Evolutionary conservation across 2,329 filamentous ascomycete genomes (phyloP).

Genomic region (Ceratocystis papillata): DNA sequence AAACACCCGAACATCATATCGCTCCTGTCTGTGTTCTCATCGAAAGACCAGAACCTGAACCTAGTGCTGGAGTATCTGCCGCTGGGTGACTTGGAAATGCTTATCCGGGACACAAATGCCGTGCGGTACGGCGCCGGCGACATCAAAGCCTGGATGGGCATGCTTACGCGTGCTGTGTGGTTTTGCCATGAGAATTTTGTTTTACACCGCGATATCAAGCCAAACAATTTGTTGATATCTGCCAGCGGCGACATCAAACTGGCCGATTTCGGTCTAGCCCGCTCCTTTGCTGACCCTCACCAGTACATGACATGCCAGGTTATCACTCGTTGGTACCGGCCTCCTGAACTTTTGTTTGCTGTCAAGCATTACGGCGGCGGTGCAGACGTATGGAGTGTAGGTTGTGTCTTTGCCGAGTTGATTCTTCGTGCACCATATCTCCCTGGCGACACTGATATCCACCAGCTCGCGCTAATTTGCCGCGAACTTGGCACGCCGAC

Average conservation of each 20-base stretch:
- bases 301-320: slow-evolving; percentile 84
- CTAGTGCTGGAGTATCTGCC: slow-evolving; percentile 90
- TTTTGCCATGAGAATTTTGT: slow-evolving; percentile 95
- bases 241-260: slow-evolving; percentile 89
- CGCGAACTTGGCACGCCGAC: slow-evolving; percentile 79
- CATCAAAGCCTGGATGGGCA: slow-evolving; percentile 97
- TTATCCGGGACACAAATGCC: slow-evolving; percentile 71
- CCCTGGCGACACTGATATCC: slow-evolving; percentile 71
- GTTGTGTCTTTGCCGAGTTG: slow-evolving; percentile 85
- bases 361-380: slow-evolving; percentile 79
- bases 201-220: slow-evolving; percentile 95
- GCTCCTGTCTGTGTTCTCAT: slow-evolving; percentile 83
- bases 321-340: slow-evolving; percentile 94
- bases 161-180: slow-evolving; percentile 86
- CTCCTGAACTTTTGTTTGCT: slow-evolving; percentile 86
- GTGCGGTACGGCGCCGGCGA: slow-evolving; percentile 79
- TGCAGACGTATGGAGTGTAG: slow-evolving; percentile 91
- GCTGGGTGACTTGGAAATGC: slow-evolving; percentile 85
- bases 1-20: slow-evolving; percentile 92
- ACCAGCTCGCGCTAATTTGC: slow-evolving; percentile 76
- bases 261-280: slow-evolving; percentile 91
- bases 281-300: slow-evolving; percentile 80
- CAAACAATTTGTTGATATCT: slow-evolving; percentile 92
- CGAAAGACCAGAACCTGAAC: slow-evolving; percentile 92
- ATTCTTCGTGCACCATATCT: slow-evolving; percentile 73